Percentiles rank a stretch among this genome's conserved stretches.
These are phyloP conservation scores for Tylopilus rubrobrunneus DNA, from an alignment of 768 basidiomycete genomes.

Conservation along the genomic window DNA sequence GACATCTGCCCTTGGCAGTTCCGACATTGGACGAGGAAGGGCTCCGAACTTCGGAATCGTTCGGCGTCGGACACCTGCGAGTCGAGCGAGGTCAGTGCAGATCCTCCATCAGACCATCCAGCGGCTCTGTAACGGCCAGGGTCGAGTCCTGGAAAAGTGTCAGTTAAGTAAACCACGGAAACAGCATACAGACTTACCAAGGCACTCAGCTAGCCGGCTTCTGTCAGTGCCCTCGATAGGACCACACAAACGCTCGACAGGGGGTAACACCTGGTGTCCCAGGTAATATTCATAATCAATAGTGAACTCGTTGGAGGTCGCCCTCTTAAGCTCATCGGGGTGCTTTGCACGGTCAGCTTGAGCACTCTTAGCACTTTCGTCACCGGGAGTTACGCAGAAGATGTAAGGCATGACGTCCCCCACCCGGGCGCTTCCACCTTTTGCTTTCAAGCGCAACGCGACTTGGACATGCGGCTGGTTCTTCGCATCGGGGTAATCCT, in stretches of 20 bases:
- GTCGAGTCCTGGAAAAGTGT: constrained; percentile 45
- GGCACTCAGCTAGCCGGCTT: constrained; percentile 87
- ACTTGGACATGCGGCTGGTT: constrained; percentile 97
- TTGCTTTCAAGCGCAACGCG: constrained; percentile 83
- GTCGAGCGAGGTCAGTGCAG: constrained; percentile 72
- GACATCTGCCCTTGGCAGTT: constrained; percentile 58
- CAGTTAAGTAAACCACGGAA: neutral
- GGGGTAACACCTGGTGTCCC: constrained; percentile 87
- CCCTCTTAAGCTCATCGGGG: constrained; percentile 85
- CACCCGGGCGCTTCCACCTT: constrained; percentile 70
- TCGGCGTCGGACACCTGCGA: constrained; percentile 87
- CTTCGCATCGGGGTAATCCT: constrained; percentile 96
- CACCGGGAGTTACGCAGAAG: constrained; percentile 79
- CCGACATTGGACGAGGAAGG: constrained; percentile 74
- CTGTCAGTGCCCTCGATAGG: constrained; percentile 95
- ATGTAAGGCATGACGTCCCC: constrained; percentile 97
- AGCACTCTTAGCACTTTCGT: constrained; percentile 62
- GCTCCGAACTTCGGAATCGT: constrained; percentile 73
- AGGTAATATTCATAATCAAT: constrained; percentile 94
- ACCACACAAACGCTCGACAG: constrained; percentile 92
- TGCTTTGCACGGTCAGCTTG: constrained; percentile 92
- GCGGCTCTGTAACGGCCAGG: constrained; percentile 50
- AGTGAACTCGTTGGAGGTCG: constrained; percentile 51
- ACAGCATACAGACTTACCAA: constrained; percentile 53
- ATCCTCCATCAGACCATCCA: constrained; percentile 50